These are phyloP conservation scores for Fusarium globosum DNA, from an alignment of 2,329 filamentous ascomycete genomes.

Conservation along the genomic window DNA sequence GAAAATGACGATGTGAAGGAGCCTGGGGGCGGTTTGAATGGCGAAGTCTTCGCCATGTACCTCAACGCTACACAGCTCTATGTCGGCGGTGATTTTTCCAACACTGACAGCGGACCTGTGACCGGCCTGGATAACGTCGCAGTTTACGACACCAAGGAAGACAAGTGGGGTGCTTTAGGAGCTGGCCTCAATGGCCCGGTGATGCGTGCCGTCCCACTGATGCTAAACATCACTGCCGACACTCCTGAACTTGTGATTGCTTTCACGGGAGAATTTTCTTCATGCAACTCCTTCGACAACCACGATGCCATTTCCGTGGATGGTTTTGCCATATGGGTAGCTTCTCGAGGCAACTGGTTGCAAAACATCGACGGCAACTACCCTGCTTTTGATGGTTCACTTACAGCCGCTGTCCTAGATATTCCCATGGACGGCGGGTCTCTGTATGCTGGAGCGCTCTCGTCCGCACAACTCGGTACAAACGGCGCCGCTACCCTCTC, in stretches of 20 bases:
- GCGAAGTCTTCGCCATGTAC: slow-evolving; percentile 78
- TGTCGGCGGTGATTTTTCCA: slow-evolving; percentile 86
- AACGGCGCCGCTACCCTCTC: slow-evolving; percentile 78
- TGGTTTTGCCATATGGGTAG: slow-evolving; percentile 93
- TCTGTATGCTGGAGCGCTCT: slow-evolving; percentile 86
- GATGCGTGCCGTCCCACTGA: slow-evolving; percentile 77
- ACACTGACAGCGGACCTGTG: slow-evolving; percentile 70
- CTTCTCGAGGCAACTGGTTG: slow-evolving; percentile 86
- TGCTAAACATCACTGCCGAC: slow-evolving; percentile 78
- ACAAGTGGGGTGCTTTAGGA: slow-evolving; percentile 82
- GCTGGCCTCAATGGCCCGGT: slow-evolving; percentile 88
- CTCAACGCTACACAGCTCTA: slow-evolving; percentile 75
- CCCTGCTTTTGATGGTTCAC: slow-evolving; percentile 75
- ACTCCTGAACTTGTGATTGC: slow-evolving; percentile 79
- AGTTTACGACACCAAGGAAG: slow-evolving; percentile 74
- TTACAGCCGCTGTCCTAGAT: slow-evolving; percentile 76
- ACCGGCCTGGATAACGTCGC: slow-evolving; percentile 80
- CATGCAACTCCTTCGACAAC: slow-evolving; percentile 74
- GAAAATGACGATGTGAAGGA: slow-evolving; percentile 71
- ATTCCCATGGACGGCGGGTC: slow-evolving; percentile 70
- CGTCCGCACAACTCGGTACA: slow-evolving; percentile 77
- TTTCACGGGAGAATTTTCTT: slow-evolving; percentile 82
- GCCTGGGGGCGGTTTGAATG: slow-evolving; percentile 80
- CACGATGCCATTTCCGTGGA: slow-evolving; percentile 70
- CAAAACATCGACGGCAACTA: slow-evolving; percentile 76